Evolutionary conservation across 73 alveolate species (phyloP), one percentile per base, ranked within the genome.

Genomic region (Tetrahymena borealis): DNA sequence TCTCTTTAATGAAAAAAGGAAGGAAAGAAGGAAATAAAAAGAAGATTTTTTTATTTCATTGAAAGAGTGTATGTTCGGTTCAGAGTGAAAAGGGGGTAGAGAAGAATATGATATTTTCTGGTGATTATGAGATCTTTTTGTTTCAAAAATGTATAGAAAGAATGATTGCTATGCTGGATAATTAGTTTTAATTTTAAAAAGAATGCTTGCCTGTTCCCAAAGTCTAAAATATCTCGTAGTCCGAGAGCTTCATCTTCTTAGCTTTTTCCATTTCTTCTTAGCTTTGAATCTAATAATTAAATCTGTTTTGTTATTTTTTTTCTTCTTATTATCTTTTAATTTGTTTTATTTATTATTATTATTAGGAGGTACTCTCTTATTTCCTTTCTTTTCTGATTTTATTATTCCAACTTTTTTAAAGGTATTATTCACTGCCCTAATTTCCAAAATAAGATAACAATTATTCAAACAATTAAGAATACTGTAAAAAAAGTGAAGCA

Each of bases 131-230:
- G n/a, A n/a, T n/a, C n/a, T n/a, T n/a, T n/a, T n/a, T n/a, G n/a
- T n/a, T n/a, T n/a, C n/a, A n/a, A n/a, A n/a, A n/a, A n/a, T n/a
- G n/a, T n/a, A n/a, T n/a, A n/a, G n/a, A n/a, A n/a, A n/a, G n/a
- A n/a, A n/a, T n/a, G n/a, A n/a, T n/a, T n/a, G n/a, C n/a, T n/a
- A n/a, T n/a, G 85, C 35, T 60, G 85, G 28, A 60, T 60, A 35
- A n/a, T n/a, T n/a, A n/a, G n/a, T n/a, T n/a, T 60, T n/a, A 60
- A 60, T 90, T 32, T 90, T 10, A 11, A 32, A 11, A 39, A 85
- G 28, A 0, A 40, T 79, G 79, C 13, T 40, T 90, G 91, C 99
- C 99, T 35, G 99, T 97, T 94, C 99, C 99, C 79, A 97, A 95
- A 33, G 98, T 96, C 32, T 93, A 93, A 20, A 94, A 91, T 91